Percentiles rank a stretch among this genome's conserved stretches.
Evolutionary conservation across 176 grass and related monocot species (phyloP).

Genomic region (Triticum aestivum): DNA sequence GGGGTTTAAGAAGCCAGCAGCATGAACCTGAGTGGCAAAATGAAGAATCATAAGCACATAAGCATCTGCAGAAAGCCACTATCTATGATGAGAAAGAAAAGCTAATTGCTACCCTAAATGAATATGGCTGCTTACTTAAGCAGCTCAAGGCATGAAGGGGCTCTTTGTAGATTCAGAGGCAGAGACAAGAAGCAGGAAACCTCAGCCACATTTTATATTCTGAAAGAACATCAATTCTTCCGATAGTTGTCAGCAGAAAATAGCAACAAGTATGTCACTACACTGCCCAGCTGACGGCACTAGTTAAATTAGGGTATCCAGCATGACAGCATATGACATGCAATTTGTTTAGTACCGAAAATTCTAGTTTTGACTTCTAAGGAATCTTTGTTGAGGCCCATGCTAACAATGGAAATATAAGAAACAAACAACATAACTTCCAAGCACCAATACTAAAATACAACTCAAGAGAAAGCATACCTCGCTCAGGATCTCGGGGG

Average conservation of each 20-base stretch:
- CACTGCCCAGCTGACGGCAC: conserved; percentile 48
- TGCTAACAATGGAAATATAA: conserved; percentile 9
- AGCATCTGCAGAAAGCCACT: neutral
- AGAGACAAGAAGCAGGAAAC: conserved; percentile 80
- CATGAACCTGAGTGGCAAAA: conserved; percentile 57
- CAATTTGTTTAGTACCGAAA: conserved; percentile 11
- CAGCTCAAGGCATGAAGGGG: conserved; percentile 59
- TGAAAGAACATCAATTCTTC: conserved; percentile 71
- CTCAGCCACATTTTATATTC: conserved; percentile 75
- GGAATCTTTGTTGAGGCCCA: neutral
- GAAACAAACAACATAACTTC: neutral
- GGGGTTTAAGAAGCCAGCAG: conserved; percentile 78
- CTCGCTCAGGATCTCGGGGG: conserved; percentile 94
- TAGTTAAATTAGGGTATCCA: conserved; percentile 48
- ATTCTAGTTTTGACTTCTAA: conserved; percentile 7
- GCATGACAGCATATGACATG: conserved; percentile 38
- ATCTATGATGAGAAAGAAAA: conserved; percentile 29
- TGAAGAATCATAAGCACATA: conserved; percentile 25
- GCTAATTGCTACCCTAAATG: conserved; percentile 61
- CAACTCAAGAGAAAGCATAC: conserved; percentile 52
- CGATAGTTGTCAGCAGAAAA: conserved; percentile 65
- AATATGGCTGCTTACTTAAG: conserved; percentile 93
- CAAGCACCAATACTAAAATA: neutral
- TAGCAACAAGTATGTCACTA: conserved; percentile 66
- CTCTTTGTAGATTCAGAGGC: conserved; percentile 76